phyloP scores from a whole-genome alignment of 495 filamentous ascomycete genomes.

The Platismatia glauca region DNA sequence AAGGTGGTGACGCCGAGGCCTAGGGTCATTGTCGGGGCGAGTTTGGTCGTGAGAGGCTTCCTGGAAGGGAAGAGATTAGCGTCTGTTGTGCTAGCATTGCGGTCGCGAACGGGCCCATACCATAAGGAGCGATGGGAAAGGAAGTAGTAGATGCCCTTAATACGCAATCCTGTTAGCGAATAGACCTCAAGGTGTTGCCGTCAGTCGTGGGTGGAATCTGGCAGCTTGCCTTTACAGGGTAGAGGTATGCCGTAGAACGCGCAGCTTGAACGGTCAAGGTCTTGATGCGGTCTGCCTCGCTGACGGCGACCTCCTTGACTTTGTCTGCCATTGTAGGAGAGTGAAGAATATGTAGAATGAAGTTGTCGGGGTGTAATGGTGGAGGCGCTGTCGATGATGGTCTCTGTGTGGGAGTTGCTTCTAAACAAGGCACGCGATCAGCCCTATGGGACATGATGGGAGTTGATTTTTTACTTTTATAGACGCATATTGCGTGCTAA shows the following conservation, averaged over 20 bases:
- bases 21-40: constrained; percentile 60
- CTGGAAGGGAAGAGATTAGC: constrained; percentile 21
- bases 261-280: constrained; percentile 52
- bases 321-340: constrained; percentile 32
- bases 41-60: constrained; percentile 58
- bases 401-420: neutral
- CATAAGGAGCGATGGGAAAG: constrained; percentile 50
- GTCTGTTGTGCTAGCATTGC: neutral
- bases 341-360: neutral
- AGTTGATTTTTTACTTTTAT: too few species aligned
- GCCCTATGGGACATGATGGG: neutral
- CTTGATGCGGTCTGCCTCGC: constrained; percentile 35
- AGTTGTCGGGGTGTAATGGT: neutral
- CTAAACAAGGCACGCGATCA: constrained; percentile 7
- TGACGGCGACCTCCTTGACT: constrained; percentile 35
- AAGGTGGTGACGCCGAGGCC: constrained; percentile 60
- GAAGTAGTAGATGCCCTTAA: constrained; percentile 73
- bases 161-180: constrained; percentile 10
- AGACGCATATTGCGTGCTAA: too few species aligned
- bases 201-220: neutral
- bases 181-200: neutral
- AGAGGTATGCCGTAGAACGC: constrained; percentile 69
- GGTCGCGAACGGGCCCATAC: constrained; percentile 26
- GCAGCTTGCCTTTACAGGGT: constrained; percentile 63
- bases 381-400: neutral